Conservation (phyloP, 345 rosid species). For the Conringia planisiliqua region DNA sequence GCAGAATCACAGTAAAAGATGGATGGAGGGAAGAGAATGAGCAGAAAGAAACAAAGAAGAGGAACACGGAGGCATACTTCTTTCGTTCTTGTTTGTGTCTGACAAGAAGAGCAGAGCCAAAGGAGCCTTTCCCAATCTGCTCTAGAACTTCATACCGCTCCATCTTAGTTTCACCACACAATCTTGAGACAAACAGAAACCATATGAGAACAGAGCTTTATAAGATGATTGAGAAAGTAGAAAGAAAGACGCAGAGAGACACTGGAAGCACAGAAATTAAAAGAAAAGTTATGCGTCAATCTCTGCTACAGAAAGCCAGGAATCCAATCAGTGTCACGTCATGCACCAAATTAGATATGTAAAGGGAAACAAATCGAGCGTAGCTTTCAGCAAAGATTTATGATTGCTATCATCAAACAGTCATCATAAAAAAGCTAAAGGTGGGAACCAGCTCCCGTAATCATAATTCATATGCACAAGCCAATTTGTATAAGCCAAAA, state of each 20-base stretch:
- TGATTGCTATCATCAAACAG: constrained; percentile 32
- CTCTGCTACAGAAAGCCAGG: not conserved
- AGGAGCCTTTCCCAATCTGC: constrained; percentile 95
- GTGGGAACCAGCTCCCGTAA: not conserved
- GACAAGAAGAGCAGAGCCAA: constrained; percentile 97
- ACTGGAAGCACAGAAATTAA: not conserved
- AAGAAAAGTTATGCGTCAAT: not conserved
- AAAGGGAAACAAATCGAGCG: not conserved
- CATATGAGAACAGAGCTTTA: not conserved
- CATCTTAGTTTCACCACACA: constrained; percentile 36
- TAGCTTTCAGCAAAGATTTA: constrained; percentile 35
- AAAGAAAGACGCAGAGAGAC: not conserved
- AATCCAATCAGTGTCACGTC: constrained; percentile 29
- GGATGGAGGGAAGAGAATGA: not conserved
- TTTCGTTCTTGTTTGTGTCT: constrained; percentile 92
- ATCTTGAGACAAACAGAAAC: not conserved
- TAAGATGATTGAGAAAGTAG: too few species aligned
- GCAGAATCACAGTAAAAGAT: constrained; percentile 1
- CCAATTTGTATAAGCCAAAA: too few species aligned
- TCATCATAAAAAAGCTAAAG: not conserved
- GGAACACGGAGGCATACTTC: constrained; percentile 34
- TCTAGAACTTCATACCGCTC: constrained; percentile 89
- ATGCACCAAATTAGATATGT: not conserved
- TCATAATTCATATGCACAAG: not conserved
- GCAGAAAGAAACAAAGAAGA: not conserved